Evolutionary conservation across 2,329 filamentous ascomycete genomes (phyloP).

Genomic region (Beauveria sp.): DNA sequence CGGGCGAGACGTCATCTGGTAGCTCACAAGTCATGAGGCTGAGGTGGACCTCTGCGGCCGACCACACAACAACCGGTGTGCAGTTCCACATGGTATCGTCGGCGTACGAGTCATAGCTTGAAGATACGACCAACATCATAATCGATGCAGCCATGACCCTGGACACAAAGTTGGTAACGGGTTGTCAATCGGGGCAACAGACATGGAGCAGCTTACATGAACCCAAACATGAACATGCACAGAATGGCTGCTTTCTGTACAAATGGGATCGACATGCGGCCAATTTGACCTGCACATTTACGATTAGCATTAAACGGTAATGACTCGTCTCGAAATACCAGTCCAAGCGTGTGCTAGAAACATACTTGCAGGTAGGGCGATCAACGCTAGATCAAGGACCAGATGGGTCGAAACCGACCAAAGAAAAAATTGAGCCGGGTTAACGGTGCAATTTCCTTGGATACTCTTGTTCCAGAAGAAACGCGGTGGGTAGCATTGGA

Average conservation of each 20-base stretch:
- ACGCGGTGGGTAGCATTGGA: constrained; percentile 9
- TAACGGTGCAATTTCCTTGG: constrained; percentile 2
- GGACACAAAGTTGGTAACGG: background rate
- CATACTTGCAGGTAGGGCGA: constrained; percentile 7
- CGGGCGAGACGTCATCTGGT: background rate
- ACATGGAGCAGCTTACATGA: constrained; percentile 1
- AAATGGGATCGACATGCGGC: background rate
- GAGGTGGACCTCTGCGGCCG: constrained; percentile 9
- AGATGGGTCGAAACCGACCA: constrained; percentile 12
- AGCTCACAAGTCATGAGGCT: constrained; percentile 9
- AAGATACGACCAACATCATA: constrained; percentile 11
- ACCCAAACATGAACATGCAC: constrained; percentile 11
- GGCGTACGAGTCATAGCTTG: constrained; percentile 8
- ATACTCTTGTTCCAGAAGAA: constrained; percentile 12
- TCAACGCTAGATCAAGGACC: constrained; percentile 2
- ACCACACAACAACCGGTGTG: constrained; percentile 4
- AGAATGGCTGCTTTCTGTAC: constrained; percentile 7
- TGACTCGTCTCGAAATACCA: background rate
- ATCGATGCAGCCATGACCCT: constrained; percentile 11
- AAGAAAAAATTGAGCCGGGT: constrained; percentile 11
- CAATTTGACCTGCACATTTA: background rate
- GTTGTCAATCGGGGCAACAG: background rate
- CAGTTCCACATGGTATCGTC: constrained; percentile 12
- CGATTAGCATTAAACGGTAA: background rate
- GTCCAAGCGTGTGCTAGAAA: background rate